Conservation (phyloP, 1,139 yeast species). For the Protomyces macrosporus region DNA sequence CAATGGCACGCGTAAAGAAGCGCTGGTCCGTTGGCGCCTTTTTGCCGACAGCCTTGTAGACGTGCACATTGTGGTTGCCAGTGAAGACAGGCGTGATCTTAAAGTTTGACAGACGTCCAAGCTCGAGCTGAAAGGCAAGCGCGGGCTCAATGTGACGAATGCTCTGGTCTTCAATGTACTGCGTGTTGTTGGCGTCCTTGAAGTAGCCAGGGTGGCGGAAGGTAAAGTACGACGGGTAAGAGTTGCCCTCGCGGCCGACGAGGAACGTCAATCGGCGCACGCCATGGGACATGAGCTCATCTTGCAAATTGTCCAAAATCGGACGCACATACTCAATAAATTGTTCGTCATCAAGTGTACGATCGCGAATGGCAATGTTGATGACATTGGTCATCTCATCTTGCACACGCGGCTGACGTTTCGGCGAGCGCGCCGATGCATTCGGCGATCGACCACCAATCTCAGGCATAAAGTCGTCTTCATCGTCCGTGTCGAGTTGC, state of each 20-base stretch:
- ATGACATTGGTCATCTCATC: conserved; percentile 64
- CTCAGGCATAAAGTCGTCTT: conserved; percentile 39
- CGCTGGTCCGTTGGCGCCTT: conserved; percentile 90
- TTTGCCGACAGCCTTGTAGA: conserved; percentile 92
- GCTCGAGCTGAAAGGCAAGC: conserved; percentile 91
- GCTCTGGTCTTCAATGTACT: conserved; percentile 56
- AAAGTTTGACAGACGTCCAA: conserved; percentile 89
- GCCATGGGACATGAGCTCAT: conserved; percentile 46
- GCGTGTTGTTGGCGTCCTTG: conserved; percentile 28
- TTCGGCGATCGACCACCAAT: conserved; percentile 33
- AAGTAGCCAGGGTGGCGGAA: conserved; percentile 87
- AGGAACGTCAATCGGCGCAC: conserved; percentile 92
- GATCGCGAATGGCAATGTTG: conserved; percentile 66
- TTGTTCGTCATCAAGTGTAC: conserved; percentile 66
- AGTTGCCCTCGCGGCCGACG: conserved; percentile 73
- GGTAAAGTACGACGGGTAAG: conserved; percentile 92
- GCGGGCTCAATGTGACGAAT: conserved; percentile 98
- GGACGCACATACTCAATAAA: conserved; percentile 59
- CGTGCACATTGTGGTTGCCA: conserved; percentile 95
- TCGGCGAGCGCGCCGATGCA: conserved; percentile 11
- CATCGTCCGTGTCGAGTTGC: conserved; percentile 32
- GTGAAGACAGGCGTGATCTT: conserved; percentile 92
- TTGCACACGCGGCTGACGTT: conserved; percentile 25
- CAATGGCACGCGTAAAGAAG: conserved; percentile 93
- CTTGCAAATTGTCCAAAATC: conserved; percentile 61